These are phyloP conservation scores for Xenosphaeropsis pyriputrescens DNA, from an alignment of 2,329 filamentous ascomycete genomes.

Conservation along the genomic window DNA sequence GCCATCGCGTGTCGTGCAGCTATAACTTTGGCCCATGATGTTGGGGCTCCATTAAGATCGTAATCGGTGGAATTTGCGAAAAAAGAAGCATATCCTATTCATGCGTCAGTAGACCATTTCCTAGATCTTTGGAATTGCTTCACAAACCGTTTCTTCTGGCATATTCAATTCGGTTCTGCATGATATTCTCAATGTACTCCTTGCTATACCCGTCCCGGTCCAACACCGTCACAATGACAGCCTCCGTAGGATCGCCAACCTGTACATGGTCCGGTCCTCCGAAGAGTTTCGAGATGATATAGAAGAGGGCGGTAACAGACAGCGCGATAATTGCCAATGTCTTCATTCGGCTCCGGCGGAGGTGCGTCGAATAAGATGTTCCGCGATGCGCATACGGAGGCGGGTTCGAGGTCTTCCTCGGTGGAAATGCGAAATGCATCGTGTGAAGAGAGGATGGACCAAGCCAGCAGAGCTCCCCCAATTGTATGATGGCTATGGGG, in stretches of 20 bases:
- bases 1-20: slow-evolving; percentile 82
- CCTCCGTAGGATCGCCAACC: slow-evolving; percentile 37
- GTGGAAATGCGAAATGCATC: slow-evolving; percentile 86
- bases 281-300: slow-evolving; percentile 37
- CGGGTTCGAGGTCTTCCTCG: slow-evolving; percentile 68
- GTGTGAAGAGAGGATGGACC: slow-evolving; percentile 9
- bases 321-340: slow-evolving; percentile 32
- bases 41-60: slow-evolving; percentile 42
- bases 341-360: slow-evolving; percentile 49
- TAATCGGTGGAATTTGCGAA: slow-evolving; percentile 69
- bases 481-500: too few species aligned
- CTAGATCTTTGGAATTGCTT: background rate
- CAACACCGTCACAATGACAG: slow-evolving; percentile 75
- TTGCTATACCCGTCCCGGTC: slow-evolving; percentile 49
- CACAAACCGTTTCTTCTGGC: slow-evolving; percentile 69
- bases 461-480: too few species aligned
- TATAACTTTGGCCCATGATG: slow-evolving; percentile 65
- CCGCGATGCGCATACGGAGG: slow-evolving; percentile 53
- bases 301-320: slow-evolving; percentile 18
- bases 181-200: slow-evolving; percentile 58
- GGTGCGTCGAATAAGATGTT: slow-evolving; percentile 30
- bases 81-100: slow-evolving; percentile 70
- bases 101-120: slow-evolving; percentile 7
- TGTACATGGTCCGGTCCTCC: slow-evolving; percentile 20
- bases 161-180: slow-evolving; percentile 73